Evolutionary conservation across 192 early-diverging fungal genomes (phyloP), one percentile per base, ranked within the genome.

Genomic region (Coemansia sp.): DNA sequence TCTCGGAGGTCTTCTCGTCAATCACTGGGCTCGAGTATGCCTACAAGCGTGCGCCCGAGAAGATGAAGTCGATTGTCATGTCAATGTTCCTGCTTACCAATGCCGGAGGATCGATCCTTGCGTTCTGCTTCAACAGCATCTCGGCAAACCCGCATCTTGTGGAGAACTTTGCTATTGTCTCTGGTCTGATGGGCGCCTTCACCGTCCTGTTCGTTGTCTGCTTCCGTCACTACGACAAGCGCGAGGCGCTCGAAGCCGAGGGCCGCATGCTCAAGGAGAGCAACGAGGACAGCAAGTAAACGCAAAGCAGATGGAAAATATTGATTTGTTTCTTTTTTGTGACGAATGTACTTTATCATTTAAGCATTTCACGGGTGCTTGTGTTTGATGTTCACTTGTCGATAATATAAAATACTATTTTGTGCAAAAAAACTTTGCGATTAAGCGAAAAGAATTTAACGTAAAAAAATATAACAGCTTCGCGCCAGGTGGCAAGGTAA

Each of bases 11-110:
- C 50, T 83, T 88, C 59, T 84, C 85, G 11, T 85, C 83, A 19
- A 81, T 87, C 41, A 87, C 87, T 4, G 84, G 84, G n/a, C 82
- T 88, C 53, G 87, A 88, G 75, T 88, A 83, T 50, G 84, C 87
- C 9, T 88, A 82, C 69, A 84, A 78, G 50, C 74, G 77, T 23
- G 87, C 87, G 19, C 87, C 87, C 17, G 79, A 81, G 56, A 70
- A 65, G 14, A 86, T 86, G 85, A 86, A 87, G 63, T 83, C 83
- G 0, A 71, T 88, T 37, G 84, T 87, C 31, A 86, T 86, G 75
- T 84, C 86, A 9, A 53, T 86, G 22, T 82, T 82, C 30, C 62
- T 87, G 55, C 70, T 83, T 33, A 85, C 86, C 22, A 86, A 86
- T 54, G 75, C 75, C 44, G 80, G 76, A 41, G 83, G 85, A 40